Conservation (phyloP, 1,284 basidiomycete species). For the Boletellus sp. region DNA sequence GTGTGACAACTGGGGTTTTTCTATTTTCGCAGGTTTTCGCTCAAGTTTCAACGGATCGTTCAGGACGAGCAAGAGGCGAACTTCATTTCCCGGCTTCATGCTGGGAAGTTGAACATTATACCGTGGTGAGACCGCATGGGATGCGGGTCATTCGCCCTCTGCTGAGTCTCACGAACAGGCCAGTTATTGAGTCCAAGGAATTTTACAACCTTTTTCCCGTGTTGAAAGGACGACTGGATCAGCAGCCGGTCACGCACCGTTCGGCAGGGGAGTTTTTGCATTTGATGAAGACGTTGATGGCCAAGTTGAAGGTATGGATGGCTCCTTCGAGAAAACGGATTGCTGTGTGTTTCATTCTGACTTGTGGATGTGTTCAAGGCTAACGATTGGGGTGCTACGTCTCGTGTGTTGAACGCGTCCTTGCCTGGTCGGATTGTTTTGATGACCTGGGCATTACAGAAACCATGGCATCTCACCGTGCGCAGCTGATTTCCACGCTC, state of each 20-base stretch:
- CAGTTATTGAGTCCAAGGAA: conserved; percentile 56
- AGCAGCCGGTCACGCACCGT: conserved; percentile 46
- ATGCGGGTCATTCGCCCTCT: no score
- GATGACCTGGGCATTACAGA: conserved; percentile 36
- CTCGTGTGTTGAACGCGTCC: conserved; percentile 40
- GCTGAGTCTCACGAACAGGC: conserved; percentile 34
- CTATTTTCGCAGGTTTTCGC: conserved; percentile 39
- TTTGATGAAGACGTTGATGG: conserved; percentile 61
- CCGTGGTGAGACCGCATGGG: conserved; percentile 36
- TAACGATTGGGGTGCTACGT: conserved; percentile 61
- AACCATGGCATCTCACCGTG: conserved; percentile 53
- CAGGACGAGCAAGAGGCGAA: conserved; percentile 57
- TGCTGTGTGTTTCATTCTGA: neutral
- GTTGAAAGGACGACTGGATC: conserved; percentile 45
- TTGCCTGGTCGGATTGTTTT: neutral
- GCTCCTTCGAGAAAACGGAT: neutral
- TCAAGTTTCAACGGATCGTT: conserved; percentile 56
- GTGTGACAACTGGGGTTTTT: neutral
- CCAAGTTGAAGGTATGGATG: conserved; percentile 53
- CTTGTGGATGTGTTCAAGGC: conserved; percentile 33
- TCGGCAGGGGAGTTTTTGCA: conserved; percentile 54
- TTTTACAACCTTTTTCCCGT: conserved; percentile 53
- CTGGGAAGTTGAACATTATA: conserved; percentile 52
- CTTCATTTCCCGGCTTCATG: conserved; percentile 55
- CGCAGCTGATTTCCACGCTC: conserved; percentile 39